Evolutionary conservation across 192 early-diverging fungal species (phyloP).

Genomic region (Funneliformis geosporum): DNA sequence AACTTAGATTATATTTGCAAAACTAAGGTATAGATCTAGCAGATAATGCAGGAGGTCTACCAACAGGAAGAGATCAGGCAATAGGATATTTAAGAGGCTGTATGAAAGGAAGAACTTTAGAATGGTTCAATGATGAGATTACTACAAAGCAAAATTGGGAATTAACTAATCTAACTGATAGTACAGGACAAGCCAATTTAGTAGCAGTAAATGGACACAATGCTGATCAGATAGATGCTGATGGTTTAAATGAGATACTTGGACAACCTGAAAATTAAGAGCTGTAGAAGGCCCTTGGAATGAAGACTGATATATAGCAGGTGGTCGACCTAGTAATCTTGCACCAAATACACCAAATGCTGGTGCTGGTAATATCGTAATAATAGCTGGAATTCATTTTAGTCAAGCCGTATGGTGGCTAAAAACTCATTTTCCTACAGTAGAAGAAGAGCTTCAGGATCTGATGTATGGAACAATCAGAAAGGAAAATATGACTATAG

Average conservation of each 20-base stretch:
- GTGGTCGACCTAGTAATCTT: neutral
- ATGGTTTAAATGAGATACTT: neutral
- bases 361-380: neutral
- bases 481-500: no score
- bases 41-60: neutral
- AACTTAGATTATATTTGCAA: neutral
- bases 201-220: neutral
- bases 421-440: neutral
- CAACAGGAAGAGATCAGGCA: neutral
- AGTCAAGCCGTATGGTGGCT: neutral
- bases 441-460: neutral
- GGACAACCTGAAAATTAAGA: neutral
- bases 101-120: constrained; percentile 12
- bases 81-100: neutral
- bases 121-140: constrained; percentile 5
- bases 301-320: neutral
- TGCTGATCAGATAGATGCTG: neutral
- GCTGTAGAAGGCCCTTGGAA: neutral
- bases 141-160: neutral
- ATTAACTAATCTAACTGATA: neutral
- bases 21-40: neutral
- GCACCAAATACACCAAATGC: neutral
- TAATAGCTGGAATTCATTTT: neutral
- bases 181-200: neutral
- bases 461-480: no score